Evolutionary conservation across 176 grass and related monocot genomes (phyloP), one percentile per base, ranked within the genome.

Genomic region (Cenchrus purpureus): DNA sequence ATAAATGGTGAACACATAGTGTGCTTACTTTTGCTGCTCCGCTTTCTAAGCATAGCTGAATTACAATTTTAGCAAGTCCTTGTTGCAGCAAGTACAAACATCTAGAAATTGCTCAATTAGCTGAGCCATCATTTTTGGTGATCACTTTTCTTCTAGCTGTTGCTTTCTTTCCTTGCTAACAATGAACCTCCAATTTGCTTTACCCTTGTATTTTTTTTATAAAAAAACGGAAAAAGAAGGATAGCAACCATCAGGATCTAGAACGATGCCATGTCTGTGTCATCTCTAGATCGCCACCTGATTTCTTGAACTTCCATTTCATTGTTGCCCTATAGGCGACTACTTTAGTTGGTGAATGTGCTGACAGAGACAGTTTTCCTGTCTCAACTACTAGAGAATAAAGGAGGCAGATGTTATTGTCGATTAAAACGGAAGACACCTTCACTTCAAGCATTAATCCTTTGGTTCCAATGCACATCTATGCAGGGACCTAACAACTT

Each of bases 61-160:
- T 73, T 7, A 82, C 58, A 73, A 43, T n/a, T 82, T 85, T 50
- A 75, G 77, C 57, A 57, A 42, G 59, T 82, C 88, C 37, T 82
- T 82, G 16, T 89, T 70, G 48, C 7, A 6, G 34, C 37, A 45
- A 78, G 65, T 84, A 70, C 69, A 84, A 63, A 84, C 89, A 64
- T 84, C 61, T 76, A 84, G 48, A 9, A 63, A 62, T 76, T 76
- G 61, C 69, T 75, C 15, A n/a, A 57, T 90, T 91, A 87, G 85
- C 70, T 87, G 81, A 80, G 59, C 85, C 62, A 80, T 84, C 76
- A 5, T 76, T 74, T 87, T 80, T 65, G 67, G 68, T 44, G 44
- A 54, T 71, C 53, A 80, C 55, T 76, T 84, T 64, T 80, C 16
- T 84, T 78, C 22, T 51, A 71, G 54, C 22, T 79, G 42, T 46